phyloP scores from a whole-genome alignment of 345 rosid genomes.

The Citrus glauca region DNA sequence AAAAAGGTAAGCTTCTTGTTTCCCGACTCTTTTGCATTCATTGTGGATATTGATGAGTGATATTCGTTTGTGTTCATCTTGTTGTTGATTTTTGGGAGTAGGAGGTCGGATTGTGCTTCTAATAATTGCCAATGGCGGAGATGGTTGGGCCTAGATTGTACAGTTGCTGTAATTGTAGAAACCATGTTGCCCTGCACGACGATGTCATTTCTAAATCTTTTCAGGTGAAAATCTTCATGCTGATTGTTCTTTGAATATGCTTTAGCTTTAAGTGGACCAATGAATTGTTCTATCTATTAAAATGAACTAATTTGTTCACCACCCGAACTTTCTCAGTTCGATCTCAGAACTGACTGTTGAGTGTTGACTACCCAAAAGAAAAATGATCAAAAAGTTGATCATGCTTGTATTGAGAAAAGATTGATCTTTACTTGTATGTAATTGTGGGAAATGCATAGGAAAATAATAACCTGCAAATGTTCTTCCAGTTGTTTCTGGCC shows the following conservation, averaged over 20 bases:
- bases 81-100: not conserved
- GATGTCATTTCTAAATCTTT: constrained; percentile 58
- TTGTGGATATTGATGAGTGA: not conserved
- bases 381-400: not conserved
- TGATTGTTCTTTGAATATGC: not conserved
- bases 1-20: constrained; percentile 2
- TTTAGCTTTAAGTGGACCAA: not conserved
- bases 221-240: constrained; percentile 33
- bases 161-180: constrained; percentile 58
- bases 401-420: not conserved
- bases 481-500: not conserved
- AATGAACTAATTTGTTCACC: not conserved
- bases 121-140: constrained; percentile 21
- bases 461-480: not conserved
- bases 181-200: constrained; percentile 54
- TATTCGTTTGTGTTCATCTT: not conserved
- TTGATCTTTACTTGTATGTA: not conserved
- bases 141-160: constrained; percentile 48
- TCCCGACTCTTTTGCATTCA: not conserved
- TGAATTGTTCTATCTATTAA: not conserved
- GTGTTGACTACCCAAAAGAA: not conserved
- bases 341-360: not conserved
- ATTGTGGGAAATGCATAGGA: not conserved
- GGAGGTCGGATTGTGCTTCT: not conserved
- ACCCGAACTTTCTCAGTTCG: not conserved